These are phyloP conservation scores for Pythium aquatile DNA, from an alignment of 352 stramenopile genomes.

Conservation along the genomic window DNA sequence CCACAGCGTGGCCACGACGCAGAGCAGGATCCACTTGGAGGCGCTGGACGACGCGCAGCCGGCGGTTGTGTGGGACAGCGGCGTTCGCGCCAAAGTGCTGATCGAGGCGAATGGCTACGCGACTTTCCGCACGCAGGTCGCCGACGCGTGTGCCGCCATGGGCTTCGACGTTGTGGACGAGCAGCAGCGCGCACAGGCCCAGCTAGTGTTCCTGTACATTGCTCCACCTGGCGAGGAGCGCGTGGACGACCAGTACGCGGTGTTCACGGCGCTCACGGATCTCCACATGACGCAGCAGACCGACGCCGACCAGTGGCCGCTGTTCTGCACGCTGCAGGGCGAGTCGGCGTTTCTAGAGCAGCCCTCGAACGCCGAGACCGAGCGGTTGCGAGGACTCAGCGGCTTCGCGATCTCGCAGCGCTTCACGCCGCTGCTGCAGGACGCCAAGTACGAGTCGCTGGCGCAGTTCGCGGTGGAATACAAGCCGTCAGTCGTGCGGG, in stretches of 20 bases:
- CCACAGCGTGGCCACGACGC: not conserved
- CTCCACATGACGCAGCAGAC: conserved; percentile 21
- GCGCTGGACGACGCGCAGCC: conserved; percentile 18
- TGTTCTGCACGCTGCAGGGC: conserved; percentile 69
- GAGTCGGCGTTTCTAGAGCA: conserved; percentile 64
- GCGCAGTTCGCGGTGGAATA: conserved; percentile 80
- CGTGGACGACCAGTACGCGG: conserved; percentile 39
- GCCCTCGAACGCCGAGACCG: conserved; percentile 45
- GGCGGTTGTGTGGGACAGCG: not conserved
- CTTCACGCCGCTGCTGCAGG: conserved; percentile 45
- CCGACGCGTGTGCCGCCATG: conserved; percentile 48
- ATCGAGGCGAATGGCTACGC: conserved; percentile 57
- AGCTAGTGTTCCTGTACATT: conserved; percentile 65
- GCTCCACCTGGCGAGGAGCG: conserved; percentile 47
- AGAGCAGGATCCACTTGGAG: conserved; percentile 16
- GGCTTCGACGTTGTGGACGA: conserved; percentile 37
- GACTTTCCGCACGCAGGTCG: conserved; percentile 41
- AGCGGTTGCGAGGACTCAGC: conserved; percentile 60
- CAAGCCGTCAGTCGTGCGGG: conserved; percentile 35
- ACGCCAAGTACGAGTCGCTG: conserved; percentile 46
- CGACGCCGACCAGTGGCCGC: conserved; percentile 34
- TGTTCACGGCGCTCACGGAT: conserved; percentile 38
- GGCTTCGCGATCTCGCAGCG: conserved; percentile 81
- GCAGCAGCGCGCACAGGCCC: conserved; percentile 21
- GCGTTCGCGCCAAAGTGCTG: conserved; percentile 27